Evolutionary conservation across 139 green algal species (phyloP).

Genomic region (Pseudopediastrum boryanum): DNA sequence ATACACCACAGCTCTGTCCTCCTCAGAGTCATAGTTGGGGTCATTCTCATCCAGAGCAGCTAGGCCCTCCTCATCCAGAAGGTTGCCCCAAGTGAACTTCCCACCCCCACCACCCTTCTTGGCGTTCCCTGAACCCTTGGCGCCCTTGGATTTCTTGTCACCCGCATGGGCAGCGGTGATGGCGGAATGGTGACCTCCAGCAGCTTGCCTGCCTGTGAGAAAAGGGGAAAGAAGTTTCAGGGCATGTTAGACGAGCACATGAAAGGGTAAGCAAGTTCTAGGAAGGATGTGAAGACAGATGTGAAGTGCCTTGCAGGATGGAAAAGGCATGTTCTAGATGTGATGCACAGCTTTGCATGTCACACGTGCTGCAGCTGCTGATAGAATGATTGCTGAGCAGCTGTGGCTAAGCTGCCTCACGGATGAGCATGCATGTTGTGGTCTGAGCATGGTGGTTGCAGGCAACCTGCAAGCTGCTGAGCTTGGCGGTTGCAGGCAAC

Average conservation of each 20-base stretch:
- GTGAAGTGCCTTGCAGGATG: background rate
- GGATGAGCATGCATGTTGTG: too few relatives aligned
- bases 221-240: slow-evolving; percentile 8
- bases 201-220: background rate
- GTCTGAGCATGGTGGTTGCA: too few relatives aligned
- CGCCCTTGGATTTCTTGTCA: slow-evolving; percentile 35
- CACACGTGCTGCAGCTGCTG: too few relatives aligned
- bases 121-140: slow-evolving; percentile 60
- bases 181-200: slow-evolving; percentile 27
- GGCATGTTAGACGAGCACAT: background rate
- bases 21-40: slow-evolving; percentile 89
- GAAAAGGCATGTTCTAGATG: background rate
- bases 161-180: background rate
- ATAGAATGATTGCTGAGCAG: too few relatives aligned
- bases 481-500: too few relatives aligned
- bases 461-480: too few relatives aligned
- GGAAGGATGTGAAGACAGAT: slow-evolving; percentile 13
- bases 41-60: slow-evolving; percentile 56
- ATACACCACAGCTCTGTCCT: slow-evolving; percentile 52
- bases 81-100: slow-evolving; percentile 85
- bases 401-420: too few relatives aligned
- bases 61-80: slow-evolving; percentile 23
- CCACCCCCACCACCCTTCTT: slow-evolving; percentile 88
- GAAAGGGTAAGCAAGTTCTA: background rate
- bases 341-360: background rate